Base-by-base conservation (phyloP, 441 rosid species). In the Dalechampia spathulata region DNA sequence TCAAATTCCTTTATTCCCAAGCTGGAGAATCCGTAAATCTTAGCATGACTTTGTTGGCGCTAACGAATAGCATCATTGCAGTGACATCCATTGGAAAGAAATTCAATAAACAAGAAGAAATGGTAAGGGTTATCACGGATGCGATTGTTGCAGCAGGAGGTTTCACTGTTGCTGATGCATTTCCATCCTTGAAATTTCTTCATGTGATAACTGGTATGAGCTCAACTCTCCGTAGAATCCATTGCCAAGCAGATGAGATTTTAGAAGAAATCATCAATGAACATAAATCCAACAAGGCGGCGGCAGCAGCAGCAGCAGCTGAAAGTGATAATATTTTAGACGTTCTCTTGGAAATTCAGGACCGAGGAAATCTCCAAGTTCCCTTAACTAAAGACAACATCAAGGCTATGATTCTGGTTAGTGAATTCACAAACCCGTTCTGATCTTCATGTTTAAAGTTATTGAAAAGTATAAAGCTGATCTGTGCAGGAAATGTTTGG, bases 291-390 rank as follows among this genome's bases (percentile, higher is more conserved):
- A 14, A 6, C 17, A 52, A 9, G 51, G 0, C 11, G 2, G 51
- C 32, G 22, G 50, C 10, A 0, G 26, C 0, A 1, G 15, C 20
- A n/a, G n/a, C 0, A 7, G n/a, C 1, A 6, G n/a, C 5, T 6
- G 52, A 19, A 37, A 10, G 32, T 23, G 34, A 22, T 12, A 52
- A 22, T 23, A 7, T 52, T 37, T 16, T 52, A 2, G 34, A 38
- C 23, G 57, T 52, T 37, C 57, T 52, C 22, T 22, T 52, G 45
- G 57, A 38, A 37, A 37, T 52, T 52, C 57, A 52, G 16, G 45
- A 38, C 22, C n/a, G n/a, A 23, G 37, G 21, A n/a, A 10, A 49
- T 19, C 52, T 27, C n/a, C 20, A 49, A 49, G 11, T 49, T 15
- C 52, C 52, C 2, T 14, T 49, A 15, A 49, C 19, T 1, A n/a